phyloP scores from a whole-genome alignment of 2,329 filamentous ascomycete species.

The Curvularia sp. region DNA sequence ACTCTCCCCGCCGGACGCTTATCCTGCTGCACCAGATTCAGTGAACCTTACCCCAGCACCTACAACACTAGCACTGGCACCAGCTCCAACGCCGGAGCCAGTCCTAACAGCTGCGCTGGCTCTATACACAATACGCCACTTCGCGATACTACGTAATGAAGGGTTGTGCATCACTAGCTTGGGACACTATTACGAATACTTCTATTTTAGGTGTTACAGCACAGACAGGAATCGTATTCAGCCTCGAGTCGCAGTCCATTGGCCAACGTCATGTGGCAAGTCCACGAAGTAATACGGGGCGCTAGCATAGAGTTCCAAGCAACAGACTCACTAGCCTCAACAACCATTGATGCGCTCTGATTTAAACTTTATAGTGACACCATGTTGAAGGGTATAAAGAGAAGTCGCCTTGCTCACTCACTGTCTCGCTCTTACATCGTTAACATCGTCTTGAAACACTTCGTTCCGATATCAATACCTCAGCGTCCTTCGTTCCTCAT shows the following conservation, averaged over 20 bases:
- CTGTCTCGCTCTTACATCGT: not conserved
- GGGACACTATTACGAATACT: conserved; percentile 1
- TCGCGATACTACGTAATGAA: not conserved
- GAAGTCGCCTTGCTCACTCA: not conserved
- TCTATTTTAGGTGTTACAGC: not conserved
- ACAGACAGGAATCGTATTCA: not conserved
- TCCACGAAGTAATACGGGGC: not conserved
- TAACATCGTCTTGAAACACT: not conserved
- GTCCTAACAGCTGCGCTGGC: too few relatives aligned
- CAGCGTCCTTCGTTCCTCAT: not conserved
- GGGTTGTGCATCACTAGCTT: not conserved
- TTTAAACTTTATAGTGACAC: not conserved
- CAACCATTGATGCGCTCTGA: not conserved
- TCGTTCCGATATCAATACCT: not conserved
- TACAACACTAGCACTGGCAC: too few relatives aligned
- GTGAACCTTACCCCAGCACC: too few relatives aligned
- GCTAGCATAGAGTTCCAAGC: conserved; percentile 6
- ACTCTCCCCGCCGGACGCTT: too few relatives aligned
- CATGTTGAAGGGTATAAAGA: not conserved
- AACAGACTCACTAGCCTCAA: conserved; percentile 1
- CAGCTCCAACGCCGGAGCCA: too few relatives aligned
- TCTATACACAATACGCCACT: not conserved
- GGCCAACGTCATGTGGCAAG: conserved; percentile 5
- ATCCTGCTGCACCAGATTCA: too few relatives aligned
- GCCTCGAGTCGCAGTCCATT: not conserved